Evolutionary conservation across 352 stramenopile genomes (phyloP).

Genomic region (Pythium guiyangense): DNA sequence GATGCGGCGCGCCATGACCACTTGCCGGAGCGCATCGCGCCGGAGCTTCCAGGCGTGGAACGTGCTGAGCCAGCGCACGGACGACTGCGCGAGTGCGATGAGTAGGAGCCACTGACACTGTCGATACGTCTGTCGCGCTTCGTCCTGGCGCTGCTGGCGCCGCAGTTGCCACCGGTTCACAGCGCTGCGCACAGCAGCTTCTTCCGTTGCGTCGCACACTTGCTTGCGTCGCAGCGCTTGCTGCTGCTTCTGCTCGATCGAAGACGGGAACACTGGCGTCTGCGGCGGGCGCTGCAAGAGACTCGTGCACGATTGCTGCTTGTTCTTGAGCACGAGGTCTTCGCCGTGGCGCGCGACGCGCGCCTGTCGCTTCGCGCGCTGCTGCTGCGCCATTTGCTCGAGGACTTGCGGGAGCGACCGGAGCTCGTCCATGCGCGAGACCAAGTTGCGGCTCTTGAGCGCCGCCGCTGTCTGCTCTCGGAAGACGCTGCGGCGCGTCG

Average conservation of each 20-base stretch:
- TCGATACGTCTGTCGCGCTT: conserved; percentile 25
- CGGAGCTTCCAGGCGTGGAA: conserved; percentile 41
- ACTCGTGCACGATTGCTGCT: conserved; percentile 23
- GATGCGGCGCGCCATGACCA: conserved; percentile 50
- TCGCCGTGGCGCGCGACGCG: conserved; percentile 36
- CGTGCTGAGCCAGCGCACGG: conserved; percentile 28
- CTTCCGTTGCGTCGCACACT: conserved; percentile 36
- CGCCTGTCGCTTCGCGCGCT: conserved; percentile 31
- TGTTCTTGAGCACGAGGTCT: conserved; percentile 51
- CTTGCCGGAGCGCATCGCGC: conserved; percentile 26
- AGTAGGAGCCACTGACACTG: conserved; percentile 63
- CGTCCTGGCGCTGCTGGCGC: conserved; percentile 27
- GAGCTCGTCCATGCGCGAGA: conserved; percentile 51
- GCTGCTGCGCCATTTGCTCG: conserved; percentile 35
- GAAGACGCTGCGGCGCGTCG: conserved; percentile 40
- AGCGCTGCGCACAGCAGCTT: conserved; percentile 25
- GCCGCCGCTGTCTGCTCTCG: conserved; percentile 46
- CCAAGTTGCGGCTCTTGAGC: conserved; percentile 44
- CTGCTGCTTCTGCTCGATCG: conserved; percentile 44
- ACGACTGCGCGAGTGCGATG: conserved; percentile 29
- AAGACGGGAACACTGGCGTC: conserved; percentile 51
- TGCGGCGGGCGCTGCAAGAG: conserved; percentile 42
- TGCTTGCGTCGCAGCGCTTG: conserved; percentile 49
- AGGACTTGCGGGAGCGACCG: conserved; percentile 46
- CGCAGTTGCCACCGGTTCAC: conserved; percentile 54